phyloP scores from a whole-genome alignment of 2,329 filamentous ascomycete species.

The Albifimbria verrucaria region DNA sequence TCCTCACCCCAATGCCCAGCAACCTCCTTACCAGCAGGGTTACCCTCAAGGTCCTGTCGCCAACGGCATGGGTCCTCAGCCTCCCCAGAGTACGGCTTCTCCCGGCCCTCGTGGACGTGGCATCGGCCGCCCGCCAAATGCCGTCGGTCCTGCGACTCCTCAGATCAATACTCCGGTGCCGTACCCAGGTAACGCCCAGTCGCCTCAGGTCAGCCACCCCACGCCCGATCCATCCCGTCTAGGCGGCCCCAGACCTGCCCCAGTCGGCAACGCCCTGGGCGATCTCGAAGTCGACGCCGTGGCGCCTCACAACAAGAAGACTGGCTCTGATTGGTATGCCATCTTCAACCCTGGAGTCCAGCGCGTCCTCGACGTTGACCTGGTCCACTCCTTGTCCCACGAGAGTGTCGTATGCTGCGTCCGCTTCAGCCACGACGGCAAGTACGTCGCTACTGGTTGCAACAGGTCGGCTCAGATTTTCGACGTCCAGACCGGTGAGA shows the following conservation, averaged over 20 bases:
- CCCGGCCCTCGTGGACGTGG: slow-evolving; percentile 78
- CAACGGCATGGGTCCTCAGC: slow-evolving; percentile 76
- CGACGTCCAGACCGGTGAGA: slow-evolving; percentile 82
- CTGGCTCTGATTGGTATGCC: slow-evolving; percentile 89
- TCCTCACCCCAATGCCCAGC: slow-evolving; percentile 59
- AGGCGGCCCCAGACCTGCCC: slow-evolving; percentile 42
- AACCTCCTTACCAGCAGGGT: slow-evolving; percentile 71
- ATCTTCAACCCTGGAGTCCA: slow-evolving; percentile 93
- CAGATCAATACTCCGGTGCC: slow-evolving; percentile 87
- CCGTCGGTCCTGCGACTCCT: slow-evolving; percentile 74
- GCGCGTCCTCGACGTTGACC: slow-evolving; percentile 85
- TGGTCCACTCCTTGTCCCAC: slow-evolving; percentile 89
- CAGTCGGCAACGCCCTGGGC: slow-evolving; percentile 64
- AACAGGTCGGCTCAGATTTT: slow-evolving; percentile 99
- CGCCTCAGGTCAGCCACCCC: slow-evolving; percentile 83
- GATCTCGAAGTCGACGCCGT: slow-evolving; percentile 86
- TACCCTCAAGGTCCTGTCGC: slow-evolving; percentile 57
- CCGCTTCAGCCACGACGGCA: slow-evolving; percentile 91
- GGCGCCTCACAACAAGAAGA: slow-evolving; percentile 83
- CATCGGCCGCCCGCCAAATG: slow-evolving; percentile 61
- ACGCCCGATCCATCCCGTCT: slow-evolving; percentile 64
- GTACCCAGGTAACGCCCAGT: slow-evolving; percentile 78
- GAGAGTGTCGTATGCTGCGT: slow-evolving; percentile 98
- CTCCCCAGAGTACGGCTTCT: slow-evolving; percentile 80
- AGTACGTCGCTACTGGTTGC: slow-evolving; percentile 94